phyloP scores from a whole-genome alignment of 1,284 basidiomycete genomes.

The Peniophora sp. region DNA sequence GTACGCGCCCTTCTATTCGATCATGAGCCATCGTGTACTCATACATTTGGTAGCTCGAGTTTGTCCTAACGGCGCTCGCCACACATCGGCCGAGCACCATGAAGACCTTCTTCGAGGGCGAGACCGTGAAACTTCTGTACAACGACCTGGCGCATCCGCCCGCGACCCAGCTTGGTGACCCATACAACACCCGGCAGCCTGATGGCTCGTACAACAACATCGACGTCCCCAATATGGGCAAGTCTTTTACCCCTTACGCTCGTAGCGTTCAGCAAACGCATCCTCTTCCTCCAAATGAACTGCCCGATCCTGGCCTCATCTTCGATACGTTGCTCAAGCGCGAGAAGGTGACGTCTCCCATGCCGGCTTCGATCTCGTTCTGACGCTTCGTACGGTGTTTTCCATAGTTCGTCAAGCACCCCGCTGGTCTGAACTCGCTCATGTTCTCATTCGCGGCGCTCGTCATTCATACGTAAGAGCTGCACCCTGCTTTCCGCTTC shows the following conservation, averaged over 20 bases:
- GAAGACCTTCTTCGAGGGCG: constrained; percentile 38
- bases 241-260: constrained; percentile 67
- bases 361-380: not conserved
- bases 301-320: constrained; percentile 72
- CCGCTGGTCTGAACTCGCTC: constrained; percentile 67
- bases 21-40: constrained; percentile 8
- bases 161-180: constrained; percentile 53
- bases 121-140: constrained; percentile 55
- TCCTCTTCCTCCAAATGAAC: constrained; percentile 52
- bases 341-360: constrained; percentile 35
- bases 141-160: constrained; percentile 76
- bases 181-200: constrained; percentile 57
- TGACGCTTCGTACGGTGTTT: not conserved
- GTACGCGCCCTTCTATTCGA: constrained; percentile 21
- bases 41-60: constrained; percentile 50
- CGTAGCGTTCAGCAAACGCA: constrained; percentile 70
- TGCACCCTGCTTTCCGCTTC: not conserved
- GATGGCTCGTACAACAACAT: constrained; percentile 75
- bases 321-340: constrained; percentile 66
- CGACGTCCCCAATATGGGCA: constrained; percentile 61
- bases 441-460: constrained; percentile 81
- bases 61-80: constrained; percentile 63
- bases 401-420: constrained; percentile 62
- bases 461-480: constrained; percentile 63
- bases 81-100: constrained; percentile 29